phyloP scores from a whole-genome alignment of 139 green algal genomes.

The Chlamydomonas urium region DNA sequence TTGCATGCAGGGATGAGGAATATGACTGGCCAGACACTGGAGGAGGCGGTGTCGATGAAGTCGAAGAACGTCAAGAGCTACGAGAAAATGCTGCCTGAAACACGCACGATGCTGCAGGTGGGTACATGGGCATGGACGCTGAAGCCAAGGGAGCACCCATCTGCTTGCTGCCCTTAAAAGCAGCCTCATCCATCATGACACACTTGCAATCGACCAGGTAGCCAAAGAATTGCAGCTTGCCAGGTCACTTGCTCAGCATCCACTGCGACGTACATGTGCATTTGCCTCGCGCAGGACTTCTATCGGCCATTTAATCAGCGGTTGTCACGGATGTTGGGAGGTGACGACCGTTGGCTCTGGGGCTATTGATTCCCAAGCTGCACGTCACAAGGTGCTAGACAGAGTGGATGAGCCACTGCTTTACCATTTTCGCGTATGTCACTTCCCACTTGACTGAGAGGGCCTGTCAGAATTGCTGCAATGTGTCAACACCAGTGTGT shows the following conservation, averaged over 20 bases:
- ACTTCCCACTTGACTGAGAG: too few species aligned
- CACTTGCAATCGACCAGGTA: too few species aligned
- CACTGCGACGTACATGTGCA: neutral
- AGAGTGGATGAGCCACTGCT: too few species aligned
- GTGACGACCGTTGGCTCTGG: constrained; percentile 34
- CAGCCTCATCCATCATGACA: too few species aligned
- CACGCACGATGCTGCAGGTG: constrained; percentile 11
- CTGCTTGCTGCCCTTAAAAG: too few species aligned
- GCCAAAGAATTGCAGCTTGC: too few species aligned
- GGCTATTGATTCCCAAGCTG: constrained; percentile 22
- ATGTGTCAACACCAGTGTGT: too few species aligned
- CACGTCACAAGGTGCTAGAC: too few species aligned
- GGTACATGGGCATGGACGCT: neutral
- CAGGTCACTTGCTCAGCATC: too few species aligned
- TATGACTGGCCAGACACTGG: neutral
- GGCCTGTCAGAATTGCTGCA: too few species aligned
- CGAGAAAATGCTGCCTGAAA: constrained; percentile 15
- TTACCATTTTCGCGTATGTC: too few species aligned
- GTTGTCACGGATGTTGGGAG: constrained; percentile 15
- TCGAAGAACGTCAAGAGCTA: constrained; percentile 15
- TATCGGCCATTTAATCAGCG: constrained; percentile 36
- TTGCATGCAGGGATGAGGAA: neutral
- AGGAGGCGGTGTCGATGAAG: neutral
- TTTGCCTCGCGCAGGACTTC: constrained; percentile 17
- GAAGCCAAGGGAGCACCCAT: too few species aligned